phyloP scores from a whole-genome alignment of 495 filamentous ascomycete species.

The Penicillium cosmopolitanum region DNA sequence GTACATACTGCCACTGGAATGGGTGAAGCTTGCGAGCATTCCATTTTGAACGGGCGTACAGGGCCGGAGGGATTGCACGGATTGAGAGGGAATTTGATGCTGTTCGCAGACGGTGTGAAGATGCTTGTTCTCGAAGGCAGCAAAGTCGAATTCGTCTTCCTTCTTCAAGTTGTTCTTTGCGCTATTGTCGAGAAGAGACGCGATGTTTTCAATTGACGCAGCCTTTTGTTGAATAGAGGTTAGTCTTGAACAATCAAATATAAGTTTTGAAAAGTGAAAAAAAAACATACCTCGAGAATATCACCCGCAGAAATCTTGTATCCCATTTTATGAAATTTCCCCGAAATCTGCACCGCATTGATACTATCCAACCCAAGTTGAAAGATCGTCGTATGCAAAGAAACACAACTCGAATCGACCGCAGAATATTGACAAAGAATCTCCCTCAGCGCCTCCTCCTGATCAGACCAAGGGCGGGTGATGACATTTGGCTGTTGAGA shows the following conservation, averaged over 20 bases:
- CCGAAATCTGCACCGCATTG: slow-evolving; percentile 61
- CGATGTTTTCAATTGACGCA: slow-evolving; percentile 32
- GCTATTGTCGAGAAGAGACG: slow-evolving; percentile 24
- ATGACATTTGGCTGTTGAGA: background rate
- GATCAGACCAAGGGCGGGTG: slow-evolving; percentile 48
- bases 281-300: slow-evolving; percentile 60
- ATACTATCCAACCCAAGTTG: slow-evolving; percentile 50
- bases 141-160: slow-evolving; percentile 25
- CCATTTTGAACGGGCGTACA: slow-evolving; percentile 77
- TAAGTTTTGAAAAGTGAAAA: slow-evolving; percentile 64
- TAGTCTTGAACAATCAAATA: slow-evolving; percentile 46
- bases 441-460: slow-evolving; percentile 62
- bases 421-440: slow-evolving; percentile 60
- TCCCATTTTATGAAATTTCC: slow-evolving; percentile 60
- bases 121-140: slow-evolving; percentile 53
- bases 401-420: slow-evolving; percentile 47
- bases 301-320: slow-evolving; percentile 65
- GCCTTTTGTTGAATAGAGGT: slow-evolving; percentile 48
- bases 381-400: slow-evolving; percentile 55
- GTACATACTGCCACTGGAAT: slow-evolving; percentile 67
- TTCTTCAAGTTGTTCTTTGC: slow-evolving; percentile 10
- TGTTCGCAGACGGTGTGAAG: slow-evolving; percentile 54
- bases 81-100: slow-evolving; percentile 18
- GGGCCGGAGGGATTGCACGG: slow-evolving; percentile 37
- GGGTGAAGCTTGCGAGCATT: slow-evolving; percentile 76